Percentiles rank a stretch among this genome's conserved stretches.
phyloP scores from a whole-genome alignment of 2,329 filamentous ascomycete species.

The Coniochaeta sp. region DNA sequence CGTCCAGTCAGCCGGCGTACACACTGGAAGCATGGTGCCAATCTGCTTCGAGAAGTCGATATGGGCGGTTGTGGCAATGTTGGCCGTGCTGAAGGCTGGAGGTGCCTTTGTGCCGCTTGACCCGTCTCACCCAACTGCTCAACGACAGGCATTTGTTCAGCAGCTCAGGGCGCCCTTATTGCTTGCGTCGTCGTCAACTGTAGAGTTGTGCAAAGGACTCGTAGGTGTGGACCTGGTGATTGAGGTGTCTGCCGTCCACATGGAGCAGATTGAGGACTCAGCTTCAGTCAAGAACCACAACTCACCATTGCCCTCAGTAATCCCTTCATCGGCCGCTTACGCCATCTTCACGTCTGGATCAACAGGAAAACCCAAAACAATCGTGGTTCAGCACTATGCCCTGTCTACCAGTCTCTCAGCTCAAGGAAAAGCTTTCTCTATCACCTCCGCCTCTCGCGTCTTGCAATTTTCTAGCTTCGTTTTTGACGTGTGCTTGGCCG shows the following conservation, averaged over 20 bases:
- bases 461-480: not conserved
- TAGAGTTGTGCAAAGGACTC: too few species aligned
- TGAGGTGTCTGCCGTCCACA: too few species aligned
- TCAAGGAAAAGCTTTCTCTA: not conserved
- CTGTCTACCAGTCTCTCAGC: not conserved
- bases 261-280: too few species aligned
- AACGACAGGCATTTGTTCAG: too few species aligned
- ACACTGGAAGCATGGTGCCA: slow-evolving; percentile 29
- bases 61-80: slow-evolving; percentile 2
- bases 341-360: slow-evolving; percentile 51
- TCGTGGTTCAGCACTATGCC: not conserved
- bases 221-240: too few species aligned
- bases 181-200: too few species aligned
- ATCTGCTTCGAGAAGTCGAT: slow-evolving; percentile 7
- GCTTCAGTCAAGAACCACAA: too few species aligned
- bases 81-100: slow-evolving; percentile 5
- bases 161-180: too few species aligned
- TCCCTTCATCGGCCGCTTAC: too few species aligned
- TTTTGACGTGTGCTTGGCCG: not conserved
- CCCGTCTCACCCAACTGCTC: too few species aligned
- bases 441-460: not conserved
- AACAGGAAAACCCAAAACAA: slow-evolving; percentile 45
- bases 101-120: too few species aligned
- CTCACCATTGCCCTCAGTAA: too few species aligned
- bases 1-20: slow-evolving; percentile 19